Conservation (phyloP, 1,139 yeast species). For the Casaregolazyma suthepensis region DNA sequence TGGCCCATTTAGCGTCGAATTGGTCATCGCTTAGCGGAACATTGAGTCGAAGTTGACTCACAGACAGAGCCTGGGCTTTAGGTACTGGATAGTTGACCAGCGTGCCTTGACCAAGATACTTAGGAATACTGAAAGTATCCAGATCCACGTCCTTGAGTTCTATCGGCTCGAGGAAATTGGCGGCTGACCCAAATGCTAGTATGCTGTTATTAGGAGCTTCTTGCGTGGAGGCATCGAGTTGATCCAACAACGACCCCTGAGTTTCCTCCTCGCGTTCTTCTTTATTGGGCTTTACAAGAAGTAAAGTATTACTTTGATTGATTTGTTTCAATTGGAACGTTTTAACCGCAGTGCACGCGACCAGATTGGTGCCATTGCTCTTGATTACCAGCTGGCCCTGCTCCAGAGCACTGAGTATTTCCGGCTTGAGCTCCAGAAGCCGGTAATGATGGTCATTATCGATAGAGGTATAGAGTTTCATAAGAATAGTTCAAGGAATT, state of each 20-base stretch:
- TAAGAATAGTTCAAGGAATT: not conserved
- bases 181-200: slow-evolving; percentile 40
- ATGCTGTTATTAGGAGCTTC: slow-evolving; percentile 22
- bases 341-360: slow-evolving; percentile 51
- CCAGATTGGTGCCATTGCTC: slow-evolving; percentile 43
- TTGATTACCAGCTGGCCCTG: slow-evolving; percentile 41
- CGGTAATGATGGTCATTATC: slow-evolving; percentile 34
- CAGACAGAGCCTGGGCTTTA: slow-evolving; percentile 20
- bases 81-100: slow-evolving; percentile 12
- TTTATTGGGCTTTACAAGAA: slow-evolving; percentile 39
- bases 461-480: slow-evolving; percentile 3
- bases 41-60: slow-evolving; percentile 39
- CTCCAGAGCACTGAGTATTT: slow-evolving; percentile 42
- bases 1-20: slow-evolving; percentile 49
- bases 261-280: slow-evolving; percentile 31
- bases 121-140: slow-evolving; percentile 43
- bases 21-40: slow-evolving; percentile 55
- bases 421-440: slow-evolving; percentile 55
- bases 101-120: slow-evolving; percentile 38
- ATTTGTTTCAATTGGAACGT: slow-evolving; percentile 70
- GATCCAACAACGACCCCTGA: slow-evolving; percentile 25
- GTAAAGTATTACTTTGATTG: slow-evolving; percentile 79
- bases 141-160: slow-evolving; percentile 26
- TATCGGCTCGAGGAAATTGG: slow-evolving; percentile 35
- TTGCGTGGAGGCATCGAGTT: not conserved